A percentile compares a stretch with the other conserved stretches of the same genome.
Evolutionary conservation across 306 rosid genomes (phyloP).

Genomic region (Lathyrus oleraceus): DNA sequence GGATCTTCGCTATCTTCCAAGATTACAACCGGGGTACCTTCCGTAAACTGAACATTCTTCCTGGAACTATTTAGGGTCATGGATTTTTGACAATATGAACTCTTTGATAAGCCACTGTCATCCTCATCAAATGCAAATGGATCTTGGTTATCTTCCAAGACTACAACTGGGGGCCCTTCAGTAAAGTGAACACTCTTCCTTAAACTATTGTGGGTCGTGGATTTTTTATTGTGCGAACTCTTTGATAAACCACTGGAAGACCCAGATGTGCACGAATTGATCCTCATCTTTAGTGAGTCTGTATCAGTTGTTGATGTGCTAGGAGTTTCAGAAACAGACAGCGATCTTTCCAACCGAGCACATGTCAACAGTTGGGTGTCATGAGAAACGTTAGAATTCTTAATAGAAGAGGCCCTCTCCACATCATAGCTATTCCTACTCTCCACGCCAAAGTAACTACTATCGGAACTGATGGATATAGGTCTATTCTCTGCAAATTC

Average conservation of each 20-base stretch:
- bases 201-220: constrained; percentile 40
- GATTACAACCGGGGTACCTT: constrained; percentile 43
- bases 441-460: constrained; percentile 39
- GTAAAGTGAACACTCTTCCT: constrained; percentile 46
- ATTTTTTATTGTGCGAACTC: constrained; percentile 44
- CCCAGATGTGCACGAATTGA: constrained; percentile 59
- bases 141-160: constrained; percentile 65
- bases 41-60: constrained; percentile 47
- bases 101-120: constrained; percentile 65
- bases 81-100: constrained; percentile 44
- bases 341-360: constrained; percentile 44
- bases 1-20: constrained; percentile 76
- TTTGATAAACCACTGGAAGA: constrained; percentile 63
- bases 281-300: constrained; percentile 60
- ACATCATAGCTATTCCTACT: constrained; percentile 38
- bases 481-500: constrained; percentile 46
- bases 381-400: constrained; percentile 48
- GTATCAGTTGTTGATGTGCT: constrained; percentile 64
- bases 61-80: constrained; percentile 41
- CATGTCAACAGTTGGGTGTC: constrained; percentile 40
- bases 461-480: constrained; percentile 43
- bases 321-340: constrained; percentile 63
- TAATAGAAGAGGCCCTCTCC: constrained; percentile 47
- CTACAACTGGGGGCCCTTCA: constrained; percentile 42
- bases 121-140: constrained; percentile 97